Base-by-base conservation (phyloP, 495 filamentous ascomycete genomes). In the Talaromyces liani region DNA sequence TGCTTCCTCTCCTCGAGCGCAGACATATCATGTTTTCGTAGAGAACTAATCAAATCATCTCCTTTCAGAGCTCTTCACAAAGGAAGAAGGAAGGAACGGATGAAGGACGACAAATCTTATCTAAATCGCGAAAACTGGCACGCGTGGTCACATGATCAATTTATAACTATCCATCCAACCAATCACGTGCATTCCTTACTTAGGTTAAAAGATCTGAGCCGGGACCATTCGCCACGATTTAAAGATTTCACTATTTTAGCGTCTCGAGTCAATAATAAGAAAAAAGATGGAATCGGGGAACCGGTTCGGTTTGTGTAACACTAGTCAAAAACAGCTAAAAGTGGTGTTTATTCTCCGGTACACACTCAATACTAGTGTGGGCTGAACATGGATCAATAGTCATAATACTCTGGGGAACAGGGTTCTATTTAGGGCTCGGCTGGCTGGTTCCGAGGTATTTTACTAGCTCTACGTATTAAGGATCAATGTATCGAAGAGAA, bases 91-190 rank as follows among this genome's bases (percentile, higher is more conserved):
- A 7, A 14, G 7, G 36, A 9, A 27, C 3, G 27, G 27, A 27
- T 27, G 27, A 27, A 27, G 3, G 14, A 6, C 36, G 36, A 18
- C 45, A 20, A 49, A 20, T 36, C 33, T 27, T 27, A 60, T 24
- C 16, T 16, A 29, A 29, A 60, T 39, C 58, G 36, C 33, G 45
- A 57, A 25, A 53, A 49, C 6, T 9, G 14, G 58, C 12, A 65
- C 64, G 61, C 66, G 66, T 53, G 41, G 39, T 68, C 66, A 68
- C 66, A 61, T 68, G 66, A 25, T 2, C 61, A 31, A 68, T 67
- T 49, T 20, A 49, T 1, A 3, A 0, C 45, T 9, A 22, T 49
- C 58, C 62, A 63, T 41, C 25, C 2, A 41, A 31, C 20, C 29
- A 33, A 59, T 24, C 55, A 58, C 4, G 36, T 14, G 36, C 36